A percentile compares a stretch with the other conserved stretches of the same genome.
phyloP scores from a whole-genome alignment of 2,329 filamentous ascomycete species.

The Calonectria naviculata region DNA sequence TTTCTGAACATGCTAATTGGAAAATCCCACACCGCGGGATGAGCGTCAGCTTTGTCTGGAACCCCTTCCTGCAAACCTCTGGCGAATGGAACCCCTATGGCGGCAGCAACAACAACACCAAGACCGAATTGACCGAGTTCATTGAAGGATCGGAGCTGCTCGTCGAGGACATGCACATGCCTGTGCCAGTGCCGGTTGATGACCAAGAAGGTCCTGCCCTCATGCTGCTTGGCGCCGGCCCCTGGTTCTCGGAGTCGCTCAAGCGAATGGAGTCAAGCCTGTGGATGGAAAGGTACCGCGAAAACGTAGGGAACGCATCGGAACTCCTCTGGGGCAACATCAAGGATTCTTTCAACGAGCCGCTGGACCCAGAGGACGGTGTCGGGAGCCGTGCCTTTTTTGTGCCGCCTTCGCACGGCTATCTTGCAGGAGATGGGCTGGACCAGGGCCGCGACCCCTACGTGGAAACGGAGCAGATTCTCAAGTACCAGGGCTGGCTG shows the following conservation, averaged over 20 bases:
- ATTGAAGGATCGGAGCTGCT: neutral
- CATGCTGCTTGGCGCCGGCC: neutral
- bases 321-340: slow-evolving; percentile 26
- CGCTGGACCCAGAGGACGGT: slow-evolving; percentile 37
- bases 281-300: slow-evolving; percentile 26
- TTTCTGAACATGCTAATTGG: neutral
- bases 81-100: neutral
- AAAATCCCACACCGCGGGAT: neutral
- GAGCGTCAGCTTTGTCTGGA: neutral
- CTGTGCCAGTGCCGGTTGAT: neutral
- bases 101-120: neutral
- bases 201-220: neutral
- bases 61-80: neutral
- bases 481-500: slow-evolving; percentile 34
- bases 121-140: neutral
- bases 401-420: slow-evolving; percentile 28
- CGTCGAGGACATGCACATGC: neutral
- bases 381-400: slow-evolving; percentile 42
- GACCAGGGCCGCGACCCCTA: neutral
- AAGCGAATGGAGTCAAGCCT: neutral
- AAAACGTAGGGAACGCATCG: slow-evolving; percentile 31
- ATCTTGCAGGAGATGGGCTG: neutral
- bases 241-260: neutral
- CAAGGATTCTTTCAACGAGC: slow-evolving; percentile 29
- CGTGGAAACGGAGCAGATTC: slow-evolving; percentile 21